Percentiles rank a stretch among this genome's conserved stretches.
Evolutionary conservation across 208 protist species (phyloP).

Genomic region (Blastocrithidia nonstop): DNA sequence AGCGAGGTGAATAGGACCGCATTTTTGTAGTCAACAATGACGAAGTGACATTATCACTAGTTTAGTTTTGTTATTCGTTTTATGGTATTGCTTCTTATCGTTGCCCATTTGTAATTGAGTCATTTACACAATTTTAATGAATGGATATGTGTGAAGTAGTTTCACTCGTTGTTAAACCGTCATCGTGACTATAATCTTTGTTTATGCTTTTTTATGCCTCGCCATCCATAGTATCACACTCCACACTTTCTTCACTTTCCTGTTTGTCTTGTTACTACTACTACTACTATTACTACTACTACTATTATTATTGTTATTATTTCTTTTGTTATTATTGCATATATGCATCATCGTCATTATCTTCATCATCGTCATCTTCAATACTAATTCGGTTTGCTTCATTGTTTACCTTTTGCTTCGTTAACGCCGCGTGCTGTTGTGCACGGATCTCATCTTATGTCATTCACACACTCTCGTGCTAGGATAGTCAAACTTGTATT

Average conservation of each 20-base stretch:
- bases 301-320: too few species aligned
- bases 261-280: background rate
- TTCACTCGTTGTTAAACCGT: too few species aligned
- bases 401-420: constrained; percentile 2
- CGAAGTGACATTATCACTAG: background rate
- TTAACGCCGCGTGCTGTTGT: background rate
- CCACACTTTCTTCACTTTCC: background rate
- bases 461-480: constrained; percentile 37
- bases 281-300: too few species aligned
- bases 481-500: constrained; percentile 39
- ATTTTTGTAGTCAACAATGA: too few species aligned
- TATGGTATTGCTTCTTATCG: background rate
- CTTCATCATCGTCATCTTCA: constrained; percentile 1
- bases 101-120: too few species aligned
- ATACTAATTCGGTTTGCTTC: background rate
- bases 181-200: background rate
- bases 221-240: constrained; percentile 2
- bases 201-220: background rate
- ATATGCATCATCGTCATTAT: background rate
- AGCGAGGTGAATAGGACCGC: too few species aligned
- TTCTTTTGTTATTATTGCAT: too few species aligned
- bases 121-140: too few species aligned
- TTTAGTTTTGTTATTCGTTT: background rate
- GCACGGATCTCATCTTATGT: constrained; percentile 15
- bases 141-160: too few species aligned